phyloP scores from a whole-genome alignment of 345 rosid species.

The Acer yangbiense region DNA sequence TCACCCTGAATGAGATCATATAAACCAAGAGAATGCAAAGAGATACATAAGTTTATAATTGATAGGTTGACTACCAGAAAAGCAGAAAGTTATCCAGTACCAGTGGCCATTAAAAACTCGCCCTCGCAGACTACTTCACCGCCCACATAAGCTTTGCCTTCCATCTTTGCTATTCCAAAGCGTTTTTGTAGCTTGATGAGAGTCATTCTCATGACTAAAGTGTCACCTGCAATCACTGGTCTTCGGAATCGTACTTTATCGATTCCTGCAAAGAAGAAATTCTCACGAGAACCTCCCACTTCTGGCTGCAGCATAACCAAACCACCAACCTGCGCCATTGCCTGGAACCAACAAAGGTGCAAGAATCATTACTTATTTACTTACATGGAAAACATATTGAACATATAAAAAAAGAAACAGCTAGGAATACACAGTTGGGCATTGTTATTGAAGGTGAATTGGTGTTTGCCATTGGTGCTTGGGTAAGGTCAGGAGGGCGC shows the following conservation, averaged over 20 bases:
- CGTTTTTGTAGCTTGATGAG: conserved; percentile 81
- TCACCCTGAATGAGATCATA: no score
- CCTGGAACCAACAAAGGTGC: conserved; percentile 46
- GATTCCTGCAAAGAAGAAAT: conserved; percentile 90
- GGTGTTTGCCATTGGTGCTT: no score
- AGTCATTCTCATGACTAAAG: conserved; percentile 96
- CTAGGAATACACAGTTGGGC: no score
- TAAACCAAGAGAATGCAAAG: neutral
- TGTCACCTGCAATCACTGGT: conserved; percentile 97
- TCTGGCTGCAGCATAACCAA: conserved; percentile 92
- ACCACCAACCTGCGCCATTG: conserved; percentile 98
- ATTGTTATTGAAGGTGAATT: no score
- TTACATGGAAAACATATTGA: neutral
- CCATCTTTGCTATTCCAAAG: conserved; percentile 96
- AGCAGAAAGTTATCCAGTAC: conserved; percentile 35
- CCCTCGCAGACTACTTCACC: conserved; percentile 85
- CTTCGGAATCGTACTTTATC: conserved; percentile 94
- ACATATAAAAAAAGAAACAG: neutral
- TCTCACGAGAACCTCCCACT: conserved; percentile 75
- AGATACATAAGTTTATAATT: neutral
- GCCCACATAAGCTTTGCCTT: conserved; percentile 95
- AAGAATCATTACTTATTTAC: neutral
- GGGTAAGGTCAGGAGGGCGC: no score
- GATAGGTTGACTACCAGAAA: neutral
- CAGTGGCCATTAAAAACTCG: conserved; percentile 90